phyloP scores from a whole-genome alignment of 805 yeast species.

The Hanseniaspora clermontiae region DNA sequence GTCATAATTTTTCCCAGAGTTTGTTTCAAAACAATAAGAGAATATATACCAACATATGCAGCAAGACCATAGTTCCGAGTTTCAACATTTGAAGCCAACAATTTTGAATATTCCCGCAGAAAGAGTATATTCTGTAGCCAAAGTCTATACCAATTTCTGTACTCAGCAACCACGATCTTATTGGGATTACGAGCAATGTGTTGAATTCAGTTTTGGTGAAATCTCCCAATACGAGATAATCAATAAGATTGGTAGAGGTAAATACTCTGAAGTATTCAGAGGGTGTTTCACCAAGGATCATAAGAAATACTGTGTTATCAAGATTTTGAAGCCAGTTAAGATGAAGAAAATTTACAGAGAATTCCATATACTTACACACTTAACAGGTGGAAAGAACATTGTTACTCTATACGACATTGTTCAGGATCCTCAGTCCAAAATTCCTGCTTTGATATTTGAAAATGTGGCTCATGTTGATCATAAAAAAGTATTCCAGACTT shows the following conservation, averaged over 20 bases:
- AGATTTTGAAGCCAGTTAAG: slow-evolving; percentile 87
- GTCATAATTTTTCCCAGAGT: not conserved
- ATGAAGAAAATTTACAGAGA: slow-evolving; percentile 86
- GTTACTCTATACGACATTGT: slow-evolving; percentile 70
- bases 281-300: slow-evolving; percentile 32
- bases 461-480: slow-evolving; percentile 75
- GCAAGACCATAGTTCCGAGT: not conserved
- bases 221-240: slow-evolving; percentile 78
- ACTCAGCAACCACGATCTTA: slow-evolving; percentile 61
- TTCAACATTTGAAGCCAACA: slow-evolving; percentile 25
- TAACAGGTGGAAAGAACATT: slow-evolving; percentile 73
- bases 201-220: slow-evolving; percentile 68
- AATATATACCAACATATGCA: not conserved
- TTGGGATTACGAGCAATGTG: slow-evolving; percentile 69
- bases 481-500: slow-evolving; percentile 71
- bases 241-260: slow-evolving; percentile 80
- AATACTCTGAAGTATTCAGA: slow-evolving; percentile 84
- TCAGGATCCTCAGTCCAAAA: slow-evolving; percentile 70
- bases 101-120: slow-evolving; percentile 25
- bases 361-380: slow-evolving; percentile 71
- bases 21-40: no score
- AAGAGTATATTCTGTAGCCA: slow-evolving; percentile 44
- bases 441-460: slow-evolving; percentile 82
- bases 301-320: slow-evolving; percentile 54
- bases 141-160: slow-evolving; percentile 74